Base-by-base conservation (phyloP, 352 stramenopile species). In the Phytophthora idaei region DNA sequence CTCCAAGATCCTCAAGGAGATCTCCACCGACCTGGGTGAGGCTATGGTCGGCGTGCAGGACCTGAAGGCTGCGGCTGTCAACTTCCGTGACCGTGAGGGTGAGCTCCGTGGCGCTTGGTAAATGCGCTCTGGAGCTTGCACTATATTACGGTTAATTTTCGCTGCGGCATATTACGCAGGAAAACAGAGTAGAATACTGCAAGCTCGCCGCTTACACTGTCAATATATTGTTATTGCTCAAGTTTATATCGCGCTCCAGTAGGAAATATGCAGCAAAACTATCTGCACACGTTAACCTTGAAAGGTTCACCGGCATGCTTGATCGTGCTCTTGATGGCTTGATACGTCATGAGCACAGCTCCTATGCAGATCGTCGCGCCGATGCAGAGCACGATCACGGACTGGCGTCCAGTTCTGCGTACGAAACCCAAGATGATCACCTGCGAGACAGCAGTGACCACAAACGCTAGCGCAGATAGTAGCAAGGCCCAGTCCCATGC, bases 21-120 rank as follows among this genome's bases (percentile, higher is more conserved):
- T 98, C 57, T 97, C 83, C 34, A 98, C 94, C 27, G 85, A 98
- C 70, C 84, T 99, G 15, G 97, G 97, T 67, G 92, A 96, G 53
- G 93, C 97, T 57, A 99, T 99, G 97, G 97, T 99, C 54, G 97
- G 97, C 51, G 98, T 99, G 70, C 96, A 90, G 61, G 96, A 99
- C 78, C 91, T 99, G 64, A 98, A 98, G 74, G 83, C 73, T 29
- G 94, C 98, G 74, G 76, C 82, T 41, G 96, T 99, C 21, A 99
- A 99, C 86, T 99, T 99, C 81, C 90, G 97, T 75, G 97, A 99
- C 83, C 84, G 97, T 61, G 97, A 99, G 80, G 97, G 97, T 45
- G 88, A 91, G 29, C 78, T 90, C 56, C 74, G 83, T 56, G 84
- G 84, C 49, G 68, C 84, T 32, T 92, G 84, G 84, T 92, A 87